Percentiles rank a stretch among this genome's conserved stretches.
phyloP scores from a whole-genome alignment of 768 basidiomycete genomes.

The Cantharellus cinnabarinus region DNA sequence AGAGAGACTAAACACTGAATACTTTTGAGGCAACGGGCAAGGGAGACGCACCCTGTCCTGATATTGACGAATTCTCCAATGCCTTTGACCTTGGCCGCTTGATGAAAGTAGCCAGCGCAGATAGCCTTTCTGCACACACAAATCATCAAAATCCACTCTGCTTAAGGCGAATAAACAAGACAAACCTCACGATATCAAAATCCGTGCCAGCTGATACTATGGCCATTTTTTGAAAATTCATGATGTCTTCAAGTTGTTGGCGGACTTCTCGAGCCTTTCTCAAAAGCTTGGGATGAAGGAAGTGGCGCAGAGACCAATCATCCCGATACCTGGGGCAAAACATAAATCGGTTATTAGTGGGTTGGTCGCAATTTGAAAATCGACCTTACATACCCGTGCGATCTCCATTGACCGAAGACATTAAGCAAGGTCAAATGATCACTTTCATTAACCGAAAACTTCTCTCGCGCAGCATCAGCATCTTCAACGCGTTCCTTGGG shows the following conservation, averaged over 20 bases:
- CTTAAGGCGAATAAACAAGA: slow-evolving; percentile 1
- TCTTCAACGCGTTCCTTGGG: slow-evolving; percentile 97
- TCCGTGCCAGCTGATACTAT: slow-evolving; percentile 82
- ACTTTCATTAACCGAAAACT: slow-evolving; percentile 96
- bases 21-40: not conserved
- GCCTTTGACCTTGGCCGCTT: slow-evolving; percentile 93
- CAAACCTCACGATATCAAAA: slow-evolving; percentile 69
- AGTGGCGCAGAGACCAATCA: slow-evolving; percentile 88
- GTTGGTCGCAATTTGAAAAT: not conserved
- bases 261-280: slow-evolving; percentile 92
- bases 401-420: slow-evolving; percentile 97
- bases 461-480: slow-evolving; percentile 90
- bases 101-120: slow-evolving; percentile 95
- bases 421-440: slow-evolving; percentile 91
- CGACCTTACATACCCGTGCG: slow-evolving; percentile 49
- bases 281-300: slow-evolving; percentile 87
- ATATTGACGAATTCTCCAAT: slow-evolving; percentile 98
- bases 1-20: not conserved
- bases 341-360: not conserved
- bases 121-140: slow-evolving; percentile 61
- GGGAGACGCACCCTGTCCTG: slow-evolving; percentile 38
- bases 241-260: slow-evolving; percentile 90
- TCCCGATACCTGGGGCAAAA: slow-evolving; percentile 49
- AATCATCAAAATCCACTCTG: not conserved
- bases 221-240: slow-evolving; percentile 98